Evolutionary conservation across 140 eudicot genomes (phyloP), one percentile per base, ranked within the genome.

Genomic region (Bidens hawaiensis): DNA sequence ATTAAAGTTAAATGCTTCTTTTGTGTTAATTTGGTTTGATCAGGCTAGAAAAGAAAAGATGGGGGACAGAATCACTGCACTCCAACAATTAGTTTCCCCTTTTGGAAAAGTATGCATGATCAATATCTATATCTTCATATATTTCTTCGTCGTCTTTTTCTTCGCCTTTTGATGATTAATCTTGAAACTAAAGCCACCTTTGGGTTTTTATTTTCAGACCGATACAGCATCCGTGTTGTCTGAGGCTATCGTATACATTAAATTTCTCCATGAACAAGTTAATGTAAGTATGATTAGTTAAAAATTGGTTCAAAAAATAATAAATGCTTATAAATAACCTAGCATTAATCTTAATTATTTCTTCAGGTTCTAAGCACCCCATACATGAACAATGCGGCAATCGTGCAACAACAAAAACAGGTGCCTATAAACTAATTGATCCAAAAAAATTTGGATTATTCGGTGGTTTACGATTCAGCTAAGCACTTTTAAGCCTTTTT

Each of bases 31-130:
- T 61, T 59, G 65, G 78, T 59, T 28, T 71, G 56, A 74, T 43
- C 72, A 94, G 99, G 99, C 81, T 81, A 84, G 86, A 79, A 90
- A 90, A 84, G 97, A 90, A 80, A 93, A 94, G 87, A 88, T 94
- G 99, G 99, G 99, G 79, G 99, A 94, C 99, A 85, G 95, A 94
- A 85, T 94, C 80, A 94, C 97, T 72, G 99, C 99, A 59, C 97
- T 94, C 70, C 99, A 94, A 83, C 99, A 94, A 88, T 81, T 94
- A 80, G 97, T 94, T 74, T 94, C 99, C 49, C 99, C 99, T 94
- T 94, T 94, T 68, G 99, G 99, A 85, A 94, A 94, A 95, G 99
- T 88, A 85, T 74, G 47, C 72, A 74, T 67, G 64, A 57, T 78
- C 49, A 45, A 60, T 75, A 72, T 73, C 62, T 40, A 49, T 33